Base-by-base conservation (phyloP, 164 flowering plant species). In the Hamamelis virginiana region DNA sequence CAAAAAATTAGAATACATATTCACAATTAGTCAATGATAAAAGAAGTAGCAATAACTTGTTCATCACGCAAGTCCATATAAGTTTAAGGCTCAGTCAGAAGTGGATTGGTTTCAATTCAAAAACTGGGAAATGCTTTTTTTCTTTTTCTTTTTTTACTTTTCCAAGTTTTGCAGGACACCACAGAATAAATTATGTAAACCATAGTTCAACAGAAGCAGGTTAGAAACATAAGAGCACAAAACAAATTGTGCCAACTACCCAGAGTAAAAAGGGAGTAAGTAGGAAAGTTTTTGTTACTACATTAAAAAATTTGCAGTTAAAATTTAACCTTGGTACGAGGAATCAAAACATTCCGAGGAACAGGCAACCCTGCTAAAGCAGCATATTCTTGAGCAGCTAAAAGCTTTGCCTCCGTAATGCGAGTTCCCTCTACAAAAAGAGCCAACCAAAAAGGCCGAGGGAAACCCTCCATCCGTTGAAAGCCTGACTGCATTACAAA, bases 351-450 rank as follows among this genome's bases (percentile, higher is more conserved):
- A 83, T 90, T 88, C 75, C 79, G 82, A 66, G 96, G 96, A 52
- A 88, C 55, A 51, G 92, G 87, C 65, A 88, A 68, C 25, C 89
- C 88, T 16, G 78, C 19, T 9, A 91, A 80, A 70, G 83, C 64
- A 62, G 96, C 96, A 78, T 84, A 90, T 66, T 85, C 87, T 78
- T 87, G 96, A 74, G 96, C 92, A 52, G 86, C 91, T 68, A 76
- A 76, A 73, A 90, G 96, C 72, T 90, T 90, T 57, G 86, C 86
- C 62, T 77, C 75, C 8, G 92, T 90, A 69, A 88, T 84, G 27
- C 96, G 91, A 64, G 96, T 90, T 65, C 96, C 96, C 77, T 90
- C 96, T 3, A 86, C 90, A 77, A 88, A 88, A 76, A 90, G 87
- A 66, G 91, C 88, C 78, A 90, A 66, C 96, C 96, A 90, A 64